phyloP scores from a whole-genome alignment of 345 rosid genomes.

The Brassica carinata region DNA sequence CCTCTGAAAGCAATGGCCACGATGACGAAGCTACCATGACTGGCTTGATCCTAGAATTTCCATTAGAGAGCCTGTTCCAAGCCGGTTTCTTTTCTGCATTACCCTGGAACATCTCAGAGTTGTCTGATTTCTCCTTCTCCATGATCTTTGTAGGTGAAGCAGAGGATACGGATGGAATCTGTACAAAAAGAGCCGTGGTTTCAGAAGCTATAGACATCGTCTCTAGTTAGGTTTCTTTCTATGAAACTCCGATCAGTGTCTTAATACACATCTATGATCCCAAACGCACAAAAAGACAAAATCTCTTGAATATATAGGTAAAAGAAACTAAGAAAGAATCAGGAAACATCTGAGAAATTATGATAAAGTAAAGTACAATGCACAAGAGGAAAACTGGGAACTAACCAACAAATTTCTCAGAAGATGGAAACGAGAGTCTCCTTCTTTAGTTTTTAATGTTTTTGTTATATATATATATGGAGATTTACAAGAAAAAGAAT shows the following conservation, averaged over 20 bases:
- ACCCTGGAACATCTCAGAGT: constrained; percentile 39
- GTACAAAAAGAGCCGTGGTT: background rate
- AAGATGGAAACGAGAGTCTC: background rate
- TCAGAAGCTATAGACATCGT: background rate
- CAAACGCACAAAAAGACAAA: background rate
- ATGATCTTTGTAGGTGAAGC: constrained; percentile 13
- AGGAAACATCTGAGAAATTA: background rate
- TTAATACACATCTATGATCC: background rate
- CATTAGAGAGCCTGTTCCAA: constrained; percentile 64
- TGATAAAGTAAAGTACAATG: background rate
- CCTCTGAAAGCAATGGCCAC: constrained; percentile 72
- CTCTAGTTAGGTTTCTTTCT: constrained; percentile 13
- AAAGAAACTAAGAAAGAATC: background rate
- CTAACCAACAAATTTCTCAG: background rate
- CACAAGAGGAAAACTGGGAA: background rate
- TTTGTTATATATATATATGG: background rate
- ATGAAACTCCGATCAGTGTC: background rate
- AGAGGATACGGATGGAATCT: background rate
- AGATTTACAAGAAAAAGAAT: background rate
- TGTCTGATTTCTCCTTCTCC: constrained; percentile 49
- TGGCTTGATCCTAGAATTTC: constrained; percentile 40
- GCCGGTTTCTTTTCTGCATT: constrained; percentile 59
- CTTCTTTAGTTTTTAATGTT: too few relatives aligned
- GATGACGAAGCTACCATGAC: constrained; percentile 55
- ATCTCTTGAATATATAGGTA: background rate